Conservation (phyloP, 495 filamentous ascomycete species). For the Durotheca rogersii region DNA sequence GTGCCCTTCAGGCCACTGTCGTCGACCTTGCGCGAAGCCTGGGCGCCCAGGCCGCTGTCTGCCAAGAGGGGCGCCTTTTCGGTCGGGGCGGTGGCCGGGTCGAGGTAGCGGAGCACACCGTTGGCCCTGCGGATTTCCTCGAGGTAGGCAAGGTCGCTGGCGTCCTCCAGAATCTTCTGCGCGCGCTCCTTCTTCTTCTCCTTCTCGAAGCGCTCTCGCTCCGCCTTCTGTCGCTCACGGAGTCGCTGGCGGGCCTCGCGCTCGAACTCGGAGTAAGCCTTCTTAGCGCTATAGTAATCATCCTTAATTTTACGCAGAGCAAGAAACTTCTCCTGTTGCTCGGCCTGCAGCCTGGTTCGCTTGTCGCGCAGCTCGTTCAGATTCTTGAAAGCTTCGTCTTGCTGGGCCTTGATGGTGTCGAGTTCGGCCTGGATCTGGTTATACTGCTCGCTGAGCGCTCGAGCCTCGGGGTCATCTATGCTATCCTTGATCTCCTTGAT, state of each 20-base stretch:
- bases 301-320: constrained; percentile 84
- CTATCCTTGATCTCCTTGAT: constrained; percentile 81
- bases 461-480: constrained; percentile 89
- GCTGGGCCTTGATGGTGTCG: constrained; percentile 83
- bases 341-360: constrained; percentile 72
- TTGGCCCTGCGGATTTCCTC: constrained; percentile 88
- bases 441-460: constrained; percentile 82
- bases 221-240: constrained; percentile 56
- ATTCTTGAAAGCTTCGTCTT: constrained; percentile 83
- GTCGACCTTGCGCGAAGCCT: constrained; percentile 79
- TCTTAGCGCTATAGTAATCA: constrained; percentile 72
- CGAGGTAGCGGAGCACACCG: constrained; percentile 84
- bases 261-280: constrained; percentile 78
- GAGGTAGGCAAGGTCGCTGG: constrained; percentile 81
- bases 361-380: constrained; percentile 86
- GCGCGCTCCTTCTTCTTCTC: constrained; percentile 84
- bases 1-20: constrained; percentile 75
- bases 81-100: constrained; percentile 63
- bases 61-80: constrained; percentile 66
- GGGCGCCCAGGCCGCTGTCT: constrained; percentile 61
- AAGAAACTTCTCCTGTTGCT: constrained; percentile 80
- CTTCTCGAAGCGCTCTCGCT: constrained; percentile 76
- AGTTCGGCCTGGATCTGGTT: constrained; percentile 79
- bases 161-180: constrained; percentile 83
- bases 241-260: constrained; percentile 69